phyloP scores from a whole-genome alignment of 306 rosid genomes.

The Chamaecrista fasciculata region DNA sequence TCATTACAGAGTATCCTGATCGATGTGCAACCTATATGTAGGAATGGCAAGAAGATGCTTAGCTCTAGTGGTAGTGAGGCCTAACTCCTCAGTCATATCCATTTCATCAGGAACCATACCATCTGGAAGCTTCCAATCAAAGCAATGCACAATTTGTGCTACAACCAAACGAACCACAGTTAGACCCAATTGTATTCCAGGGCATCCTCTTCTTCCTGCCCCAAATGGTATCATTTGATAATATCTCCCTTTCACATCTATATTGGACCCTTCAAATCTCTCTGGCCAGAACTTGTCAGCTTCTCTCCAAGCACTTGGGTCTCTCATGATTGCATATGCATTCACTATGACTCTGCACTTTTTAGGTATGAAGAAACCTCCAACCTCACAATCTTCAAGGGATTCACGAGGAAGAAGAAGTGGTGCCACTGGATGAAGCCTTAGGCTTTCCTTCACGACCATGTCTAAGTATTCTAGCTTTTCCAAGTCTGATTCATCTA shows the following conservation, averaged over 20 bases:
- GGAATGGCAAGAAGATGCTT: neutral
- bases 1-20: no score
- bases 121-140: no score
- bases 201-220: conserved; percentile 39
- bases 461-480: neutral
- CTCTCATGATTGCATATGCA: conserved; percentile 42
- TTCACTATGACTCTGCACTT: conserved; percentile 33
- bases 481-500: conserved; percentile 38
- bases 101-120: no score
- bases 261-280: conserved; percentile 32
- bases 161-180: no score
- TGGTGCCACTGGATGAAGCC: conserved; percentile 43
- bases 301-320: conserved; percentile 26
- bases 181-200: conserved; percentile 2
- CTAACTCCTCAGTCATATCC: no score
- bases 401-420: conserved; percentile 38
- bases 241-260: conserved; percentile 34
- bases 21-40: no score
- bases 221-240: conserved; percentile 41
- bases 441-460: conserved; percentile 37
- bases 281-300: conserved; percentile 44
- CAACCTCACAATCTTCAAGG: conserved; percentile 29
- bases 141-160: no score
- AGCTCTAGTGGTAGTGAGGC: no score
- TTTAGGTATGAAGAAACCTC: conserved; percentile 33